Base-by-base conservation (phyloP, 441 rosid genomes). In the Biscutella laevigata region DNA sequence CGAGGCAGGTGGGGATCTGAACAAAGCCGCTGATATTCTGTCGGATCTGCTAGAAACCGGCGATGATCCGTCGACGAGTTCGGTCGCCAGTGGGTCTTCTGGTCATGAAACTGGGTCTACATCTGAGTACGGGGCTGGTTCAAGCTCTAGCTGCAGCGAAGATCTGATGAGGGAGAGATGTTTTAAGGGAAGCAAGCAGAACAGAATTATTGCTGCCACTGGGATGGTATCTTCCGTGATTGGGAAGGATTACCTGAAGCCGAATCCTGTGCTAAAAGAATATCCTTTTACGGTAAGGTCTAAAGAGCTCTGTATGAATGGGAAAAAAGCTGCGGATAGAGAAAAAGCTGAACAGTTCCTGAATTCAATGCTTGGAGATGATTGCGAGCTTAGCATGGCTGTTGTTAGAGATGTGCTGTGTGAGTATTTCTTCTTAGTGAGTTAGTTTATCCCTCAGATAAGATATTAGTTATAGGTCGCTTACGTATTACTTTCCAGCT, bases 331-430 rank as follows among this genome's bases (percentile, higher is more conserved):
- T 51, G 51, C 66, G 7, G 78, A 36, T 21, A 72, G 63, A 56
- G 88, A 84, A 68, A 79, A 73, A 47, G 70, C 73, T 12, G 96
- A 79, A 71, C 95, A 81, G 68, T 83, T 90, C 21, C 53, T 90
- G 13, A 81, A 37, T 61, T 80, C 88, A 9, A 78, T 90, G 90
- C 96, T 90, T 10, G 91, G 86, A 7, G 77, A 80, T 14, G 88
- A 84, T 49, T 74, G 76, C 17, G 78, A 84, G 38, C 79, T 91
- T 42, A 73, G 80, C 64, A 51, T 84, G 73, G 95, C 79, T 49
- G 84, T 90, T 67, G 81, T 91, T 57, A 71, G 76, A 77, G 98
- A 84, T 66, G 88, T 91, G 25, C 69, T 81, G 2, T 73, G 98
- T 90, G 66, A 84, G 95, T 72, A 32, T 25, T 42, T 24, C 20